phyloP scores from a whole-genome alignment of 2,329 filamentous ascomycete species.

The Colletotrichum incanum region DNA sequence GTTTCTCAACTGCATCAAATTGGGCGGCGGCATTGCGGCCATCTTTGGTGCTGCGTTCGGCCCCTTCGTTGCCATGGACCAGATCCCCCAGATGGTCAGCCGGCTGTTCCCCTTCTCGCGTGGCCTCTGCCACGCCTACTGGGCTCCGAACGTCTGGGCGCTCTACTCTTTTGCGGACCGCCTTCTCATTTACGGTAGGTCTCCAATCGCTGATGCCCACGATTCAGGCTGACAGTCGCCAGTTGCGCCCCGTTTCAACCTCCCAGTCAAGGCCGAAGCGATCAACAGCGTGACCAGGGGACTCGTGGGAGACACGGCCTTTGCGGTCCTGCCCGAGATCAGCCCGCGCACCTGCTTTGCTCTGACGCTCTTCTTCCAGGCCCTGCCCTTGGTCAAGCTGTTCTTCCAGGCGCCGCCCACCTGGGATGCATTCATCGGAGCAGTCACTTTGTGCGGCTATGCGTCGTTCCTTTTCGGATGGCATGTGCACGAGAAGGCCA shows the following conservation, averaged over 20 bases:
- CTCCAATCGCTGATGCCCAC: neutral
- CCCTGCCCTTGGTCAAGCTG: conserved; percentile 84
- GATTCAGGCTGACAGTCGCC: conserved; percentile 51
- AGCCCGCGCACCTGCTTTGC: conserved; percentile 85
- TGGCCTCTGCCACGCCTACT: conserved; percentile 96
- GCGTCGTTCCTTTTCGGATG: conserved; percentile 97
- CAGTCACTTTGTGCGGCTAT: conserved; percentile 93
- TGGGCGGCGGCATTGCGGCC: conserved; percentile 79
- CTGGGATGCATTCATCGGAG: conserved; percentile 91
- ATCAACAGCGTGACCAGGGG: conserved; percentile 92
- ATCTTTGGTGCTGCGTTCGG: conserved; percentile 89
- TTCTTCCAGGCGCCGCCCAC: conserved; percentile 77
- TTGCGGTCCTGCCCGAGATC: conserved; percentile 92
- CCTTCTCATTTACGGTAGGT: conserved; percentile 83
- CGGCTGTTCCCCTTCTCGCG: conserved; percentile 94
- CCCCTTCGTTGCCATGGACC: conserved; percentile 86
- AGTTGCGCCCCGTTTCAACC: conserved; percentile 87
- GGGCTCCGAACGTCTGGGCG: conserved; percentile 98
- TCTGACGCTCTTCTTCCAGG: conserved; percentile 87
- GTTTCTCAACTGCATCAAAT: conserved; percentile 85
- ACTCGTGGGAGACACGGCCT: conserved; percentile 92
- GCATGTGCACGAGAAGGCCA: conserved; percentile 98
- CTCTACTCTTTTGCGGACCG: conserved; percentile 94
- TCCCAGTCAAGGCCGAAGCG: conserved; percentile 81
- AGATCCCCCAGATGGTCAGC: conserved; percentile 86